A percentile compares a stretch with the other conserved stretches of the same genome.
These are phyloP conservation scores for Claviceps capensis DNA, from an alignment of 2,329 filamentous ascomycete genomes.

Conservation along the genomic window DNA sequence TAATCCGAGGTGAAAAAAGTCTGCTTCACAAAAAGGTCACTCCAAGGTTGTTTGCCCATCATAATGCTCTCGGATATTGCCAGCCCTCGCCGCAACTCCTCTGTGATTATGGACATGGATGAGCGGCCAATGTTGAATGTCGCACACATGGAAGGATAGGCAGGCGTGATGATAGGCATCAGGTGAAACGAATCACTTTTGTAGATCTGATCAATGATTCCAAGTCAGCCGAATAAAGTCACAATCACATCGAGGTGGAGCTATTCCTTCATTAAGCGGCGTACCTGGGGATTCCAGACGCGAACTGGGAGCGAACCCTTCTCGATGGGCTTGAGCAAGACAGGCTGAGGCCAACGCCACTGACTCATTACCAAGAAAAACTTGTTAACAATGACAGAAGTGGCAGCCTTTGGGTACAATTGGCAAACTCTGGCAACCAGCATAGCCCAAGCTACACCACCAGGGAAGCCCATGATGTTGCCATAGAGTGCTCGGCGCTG, in stretches of 20 bases:
- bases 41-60: constrained; percentile 64
- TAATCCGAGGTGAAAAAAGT: constrained; percentile 87
- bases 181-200: constrained; percentile 70
- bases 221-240: constrained; percentile 5
- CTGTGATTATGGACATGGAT: constrained; percentile 69
- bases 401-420: constrained; percentile 83
- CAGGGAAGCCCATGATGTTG: constrained; percentile 92
- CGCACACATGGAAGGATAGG: constrained; percentile 94
- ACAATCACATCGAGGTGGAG: neutral
- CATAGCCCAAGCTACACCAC: constrained; percentile 97
- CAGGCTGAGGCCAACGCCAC: constrained; percentile 92
- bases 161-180: constrained; percentile 97
- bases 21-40: constrained; percentile 77
- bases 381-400: constrained; percentile 77
- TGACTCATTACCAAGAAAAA: constrained; percentile 86
- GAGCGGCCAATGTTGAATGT: constrained; percentile 89
- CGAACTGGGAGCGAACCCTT: constrained; percentile 67
- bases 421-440: constrained; percentile 92
- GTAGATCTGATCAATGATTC: constrained; percentile 44
- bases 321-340: constrained; percentile 79
- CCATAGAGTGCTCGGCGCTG: constrained; percentile 85
- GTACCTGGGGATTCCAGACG: constrained; percentile 86
- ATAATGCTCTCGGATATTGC: constrained; percentile 72
- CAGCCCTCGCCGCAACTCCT: constrained; percentile 66
- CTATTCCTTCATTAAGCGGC: neutral